Evolutionary conservation across 1,139 yeast genomes (phyloP), one percentile per base, ranked within the genome.

Genomic region (Yarrowia galli): DNA sequence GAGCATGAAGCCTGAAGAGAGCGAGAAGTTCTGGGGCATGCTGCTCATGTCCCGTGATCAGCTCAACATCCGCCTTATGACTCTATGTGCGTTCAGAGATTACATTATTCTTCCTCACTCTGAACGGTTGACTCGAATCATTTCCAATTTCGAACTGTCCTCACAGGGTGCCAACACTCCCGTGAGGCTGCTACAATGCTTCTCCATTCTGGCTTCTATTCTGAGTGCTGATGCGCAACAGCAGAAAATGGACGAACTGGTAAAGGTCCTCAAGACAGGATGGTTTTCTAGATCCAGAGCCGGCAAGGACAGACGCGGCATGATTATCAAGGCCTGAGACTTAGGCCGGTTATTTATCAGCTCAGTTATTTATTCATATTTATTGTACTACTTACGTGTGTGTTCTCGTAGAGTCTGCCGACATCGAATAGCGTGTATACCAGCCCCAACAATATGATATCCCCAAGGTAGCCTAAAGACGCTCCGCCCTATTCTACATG

Each of bases 1-100:
- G 69, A 69, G 77, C 42, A 69, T 79, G 65, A 71, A 76, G 15
- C 72, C 74, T 1, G 74, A 73, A 4, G 72, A 73, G n/a, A 79
- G 81, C 2, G 70, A 71, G 20, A 75, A 74, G 40, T 82, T 78
- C 70, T 83, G 85, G 85, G 73, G 74, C 35, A 79, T 79, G 43
- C 69, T 76, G 32, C 69, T 73, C 5, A 76, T 74, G 43, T 70
- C 71, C 36, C 73, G 72, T n/a, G 73, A 72, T 54, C 70, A 71
- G 32, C 71, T 79, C 43, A 77, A 76, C 58, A 74, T 82, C n/a
- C 75, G 76, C 61, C 71, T 73, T 65, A 72, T 74, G 70, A 75
- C 75, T 42, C 74, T 77, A 28, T 73, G 71, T 70, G 77, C 76
- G 36, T 79, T 75, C 69, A 73, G 82, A 48, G 82, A 79, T 72